These are phyloP conservation scores for Fusarium sp. DNA, from an alignment of 2,329 filamentous ascomycete species.

Conservation along the genomic window DNA sequence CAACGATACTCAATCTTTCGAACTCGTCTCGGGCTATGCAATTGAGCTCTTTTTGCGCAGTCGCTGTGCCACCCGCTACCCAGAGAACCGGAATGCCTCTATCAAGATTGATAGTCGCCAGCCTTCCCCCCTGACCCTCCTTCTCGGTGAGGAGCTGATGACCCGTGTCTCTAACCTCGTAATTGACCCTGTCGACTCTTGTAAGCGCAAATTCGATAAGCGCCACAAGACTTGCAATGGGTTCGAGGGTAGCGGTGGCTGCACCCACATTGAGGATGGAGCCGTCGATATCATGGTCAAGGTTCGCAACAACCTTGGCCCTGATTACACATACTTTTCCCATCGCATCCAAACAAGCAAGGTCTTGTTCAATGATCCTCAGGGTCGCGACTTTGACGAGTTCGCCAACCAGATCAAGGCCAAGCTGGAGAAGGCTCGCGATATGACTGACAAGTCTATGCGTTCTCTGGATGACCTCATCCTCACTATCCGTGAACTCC, in stretches of 20 bases:
- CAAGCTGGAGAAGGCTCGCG: slow-evolving; percentile 52
- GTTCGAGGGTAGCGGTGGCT: slow-evolving; percentile 52
- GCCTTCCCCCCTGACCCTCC: slow-evolving; percentile 59
- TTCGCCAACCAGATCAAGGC: slow-evolving; percentile 57
- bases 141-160: slow-evolving; percentile 60
- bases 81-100: slow-evolving; percentile 52
- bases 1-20: slow-evolving; percentile 44
- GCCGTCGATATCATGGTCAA: slow-evolving; percentile 60
- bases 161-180: slow-evolving; percentile 58
- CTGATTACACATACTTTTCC: slow-evolving; percentile 58
- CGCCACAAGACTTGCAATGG: slow-evolving; percentile 52
- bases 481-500: slow-evolving; percentile 60
- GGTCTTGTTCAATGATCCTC: slow-evolving; percentile 58
- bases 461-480: slow-evolving; percentile 60
- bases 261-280: slow-evolving; percentile 56
- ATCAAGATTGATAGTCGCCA: slow-evolving; percentile 61
- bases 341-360: slow-evolving; percentile 58
- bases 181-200: slow-evolving; percentile 54
- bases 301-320: slow-evolving; percentile 63
- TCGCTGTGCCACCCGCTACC: slow-evolving; percentile 50
- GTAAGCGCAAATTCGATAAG: slow-evolving; percentile 56
- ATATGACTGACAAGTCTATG: slow-evolving; percentile 56
- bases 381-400: slow-evolving; percentile 57
- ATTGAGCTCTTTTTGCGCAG: slow-evolving; percentile 60
- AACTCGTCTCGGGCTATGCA: slow-evolving; percentile 60